Percentiles rank a stretch among this genome's conserved stretches.
These are phyloP conservation scores for Datisca glomerata DNA, from an alignment of 306 rosid genomes.

Conservation along the genomic window DNA sequence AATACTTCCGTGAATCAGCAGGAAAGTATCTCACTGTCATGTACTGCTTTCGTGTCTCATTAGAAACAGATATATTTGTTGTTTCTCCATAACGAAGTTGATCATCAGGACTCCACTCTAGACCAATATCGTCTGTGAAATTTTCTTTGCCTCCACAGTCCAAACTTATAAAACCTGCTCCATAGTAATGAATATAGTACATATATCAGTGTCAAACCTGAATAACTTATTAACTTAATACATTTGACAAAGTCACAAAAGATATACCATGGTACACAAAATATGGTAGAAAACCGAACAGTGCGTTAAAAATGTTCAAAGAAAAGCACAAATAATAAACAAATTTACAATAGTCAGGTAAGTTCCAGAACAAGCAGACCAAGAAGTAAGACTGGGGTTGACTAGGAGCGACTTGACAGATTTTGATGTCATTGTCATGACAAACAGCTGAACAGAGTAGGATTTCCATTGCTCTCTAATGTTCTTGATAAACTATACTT, in stretches of 20 bases:
- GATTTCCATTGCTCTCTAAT: no score
- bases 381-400: not conserved
- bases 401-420: no score
- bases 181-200: constrained; percentile 8
- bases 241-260: not conserved
- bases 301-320: not conserved
- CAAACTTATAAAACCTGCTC: constrained; percentile 77
- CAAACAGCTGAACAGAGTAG: no score
- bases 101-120: constrained; percentile 67
- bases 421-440: no score
- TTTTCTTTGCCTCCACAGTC: constrained; percentile 78
- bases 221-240: not conserved
- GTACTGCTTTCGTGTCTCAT: constrained; percentile 69
- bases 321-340: not conserved
- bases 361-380: not conserved
- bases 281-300: not conserved
- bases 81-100: constrained; percentile 41
- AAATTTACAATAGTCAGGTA: no score
- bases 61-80: constrained; percentile 41
- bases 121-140: constrained; percentile 73
- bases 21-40: constrained; percentile 64
- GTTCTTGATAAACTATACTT: no score
- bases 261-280: no score
- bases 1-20: constrained; percentile 83
- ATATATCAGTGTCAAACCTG: not conserved